phyloP scores from a whole-genome alignment of 768 basidiomycete species.

The Dentipellis sp. region DNA sequence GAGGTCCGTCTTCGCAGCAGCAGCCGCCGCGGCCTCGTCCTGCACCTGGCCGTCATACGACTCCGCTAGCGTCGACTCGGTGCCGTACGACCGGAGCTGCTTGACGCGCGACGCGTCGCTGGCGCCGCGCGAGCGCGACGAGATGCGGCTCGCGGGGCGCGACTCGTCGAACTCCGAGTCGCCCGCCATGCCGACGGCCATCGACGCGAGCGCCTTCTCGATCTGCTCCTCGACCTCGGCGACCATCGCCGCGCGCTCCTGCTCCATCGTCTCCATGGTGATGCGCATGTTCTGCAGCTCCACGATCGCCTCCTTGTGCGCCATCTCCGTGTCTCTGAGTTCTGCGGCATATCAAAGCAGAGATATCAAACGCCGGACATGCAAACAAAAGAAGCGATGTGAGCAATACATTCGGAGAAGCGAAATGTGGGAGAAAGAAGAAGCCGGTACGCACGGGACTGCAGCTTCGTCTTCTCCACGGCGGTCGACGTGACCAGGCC shows the following conservation, averaged over 20 bases:
- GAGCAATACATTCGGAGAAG: background rate
- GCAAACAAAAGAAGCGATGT: background rate
- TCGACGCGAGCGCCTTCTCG: slow-evolving; percentile 74
- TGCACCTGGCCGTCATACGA: slow-evolving; percentile 35
- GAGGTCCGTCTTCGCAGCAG: slow-evolving; percentile 38
- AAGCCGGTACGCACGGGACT: slow-evolving; percentile 49
- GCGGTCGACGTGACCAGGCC: slow-evolving; percentile 71
- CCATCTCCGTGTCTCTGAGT: slow-evolving; percentile 70
- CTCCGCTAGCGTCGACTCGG: slow-evolving; percentile 76
- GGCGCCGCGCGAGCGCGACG: slow-evolving; percentile 42
- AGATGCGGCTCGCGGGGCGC: slow-evolving; percentile 5
- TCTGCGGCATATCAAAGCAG: slow-evolving; percentile 33
- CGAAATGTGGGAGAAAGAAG: too few relatives aligned
- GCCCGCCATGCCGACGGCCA: slow-evolving; percentile 74
- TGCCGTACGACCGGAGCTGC: slow-evolving; percentile 61
- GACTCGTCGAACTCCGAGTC: slow-evolving; percentile 63
- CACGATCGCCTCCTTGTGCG: slow-evolving; percentile 69
- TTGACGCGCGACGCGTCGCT: slow-evolving; percentile 49
- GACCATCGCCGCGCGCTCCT: slow-evolving; percentile 81
- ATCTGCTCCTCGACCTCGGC: slow-evolving; percentile 92
- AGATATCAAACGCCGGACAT: background rate
- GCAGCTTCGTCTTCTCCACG: slow-evolving; percentile 69
- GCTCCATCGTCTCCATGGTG: slow-evolving; percentile 82
- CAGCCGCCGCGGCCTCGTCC: slow-evolving; percentile 25
- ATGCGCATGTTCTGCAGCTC: slow-evolving; percentile 80